phyloP scores from a whole-genome alignment of 2,329 filamentous ascomycete genomes.

The Phoma sp. region DNA sequence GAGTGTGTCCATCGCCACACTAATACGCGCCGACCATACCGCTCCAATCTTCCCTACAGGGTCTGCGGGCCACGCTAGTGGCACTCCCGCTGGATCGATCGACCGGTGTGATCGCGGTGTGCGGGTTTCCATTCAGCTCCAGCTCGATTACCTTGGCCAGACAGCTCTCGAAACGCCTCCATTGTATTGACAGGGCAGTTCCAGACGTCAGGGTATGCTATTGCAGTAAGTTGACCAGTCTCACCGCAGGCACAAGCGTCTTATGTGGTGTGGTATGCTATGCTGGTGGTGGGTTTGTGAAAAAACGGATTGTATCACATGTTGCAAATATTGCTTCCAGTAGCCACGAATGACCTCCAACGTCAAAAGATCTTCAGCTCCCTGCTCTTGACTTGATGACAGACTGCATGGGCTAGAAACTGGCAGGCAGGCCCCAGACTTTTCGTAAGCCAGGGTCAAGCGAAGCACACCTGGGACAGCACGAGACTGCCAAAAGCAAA shows the following conservation, averaged over 20 bases:
- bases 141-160: background rate
- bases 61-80: constrained; percentile 2
- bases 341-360: background rate
- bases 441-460: constrained; percentile 1
- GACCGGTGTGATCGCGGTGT: constrained; percentile 3
- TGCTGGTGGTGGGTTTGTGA: background rate
- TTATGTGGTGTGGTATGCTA: background rate
- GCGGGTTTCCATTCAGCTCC: background rate
- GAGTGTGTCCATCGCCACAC: background rate
- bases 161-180: background rate
- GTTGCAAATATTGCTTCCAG: background rate
- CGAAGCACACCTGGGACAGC: background rate
- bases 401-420: background rate
- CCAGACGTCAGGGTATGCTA: background rate
- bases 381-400: background rate
- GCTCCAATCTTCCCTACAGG: background rate
- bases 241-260: constrained; percentile 2
- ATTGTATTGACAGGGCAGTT: background rate
- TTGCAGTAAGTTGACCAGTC: background rate
- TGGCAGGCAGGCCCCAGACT: background rate
- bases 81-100: constrained; percentile 11
- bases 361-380: background rate
- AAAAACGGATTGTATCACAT: background rate
- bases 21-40: background rate
- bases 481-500: constrained; percentile 11